A percentile compares a stretch with the other conserved stretches of the same genome.
Conservation (phyloP, 2,329 filamentous ascomycete species). For the Fusarium sp. region DNA sequence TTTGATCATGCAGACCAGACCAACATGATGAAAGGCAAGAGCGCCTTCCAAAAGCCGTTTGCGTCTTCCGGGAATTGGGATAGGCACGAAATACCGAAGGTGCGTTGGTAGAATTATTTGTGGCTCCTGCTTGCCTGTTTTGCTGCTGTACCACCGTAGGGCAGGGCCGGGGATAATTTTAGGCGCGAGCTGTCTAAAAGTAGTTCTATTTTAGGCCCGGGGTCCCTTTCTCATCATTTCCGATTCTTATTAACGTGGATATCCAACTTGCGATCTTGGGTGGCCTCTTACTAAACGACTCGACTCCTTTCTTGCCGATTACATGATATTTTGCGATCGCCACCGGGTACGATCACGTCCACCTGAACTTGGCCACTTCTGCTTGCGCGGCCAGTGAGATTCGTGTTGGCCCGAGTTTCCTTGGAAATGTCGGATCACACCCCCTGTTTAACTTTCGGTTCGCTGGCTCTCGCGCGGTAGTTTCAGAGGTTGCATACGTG, state of each 20-base stretch:
- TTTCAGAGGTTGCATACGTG: neutral
- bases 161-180: conserved; percentile 28
- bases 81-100: neutral
- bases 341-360: neutral
- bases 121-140: conserved; percentile 5
- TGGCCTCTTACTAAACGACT: neutral
- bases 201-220: conserved; percentile 23
- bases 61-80: neutral
- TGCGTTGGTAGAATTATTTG: neutral
- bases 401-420: conserved; percentile 14
- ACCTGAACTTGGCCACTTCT: neutral
- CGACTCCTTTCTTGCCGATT: neutral
- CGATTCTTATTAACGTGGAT: conserved; percentile 22
- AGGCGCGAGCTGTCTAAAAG: conserved; percentile 11
- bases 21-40: neutral
- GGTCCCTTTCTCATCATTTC: conserved; percentile 10
- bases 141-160: conserved; percentile 1
- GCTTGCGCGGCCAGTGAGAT: conserved; percentile 20
- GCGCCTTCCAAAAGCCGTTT: neutral
- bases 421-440: conserved; percentile 6
- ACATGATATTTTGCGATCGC: neutral
- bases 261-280: neutral
- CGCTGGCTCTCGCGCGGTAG: conserved; percentile 1
- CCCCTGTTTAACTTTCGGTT: conserved; percentile 16
- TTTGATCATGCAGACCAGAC: conserved; percentile 19